Evolutionary conservation across 306 rosid species (phyloP), one percentile per base, ranked within the genome.

Genomic region (Sechiopsis laciniata): DNA sequence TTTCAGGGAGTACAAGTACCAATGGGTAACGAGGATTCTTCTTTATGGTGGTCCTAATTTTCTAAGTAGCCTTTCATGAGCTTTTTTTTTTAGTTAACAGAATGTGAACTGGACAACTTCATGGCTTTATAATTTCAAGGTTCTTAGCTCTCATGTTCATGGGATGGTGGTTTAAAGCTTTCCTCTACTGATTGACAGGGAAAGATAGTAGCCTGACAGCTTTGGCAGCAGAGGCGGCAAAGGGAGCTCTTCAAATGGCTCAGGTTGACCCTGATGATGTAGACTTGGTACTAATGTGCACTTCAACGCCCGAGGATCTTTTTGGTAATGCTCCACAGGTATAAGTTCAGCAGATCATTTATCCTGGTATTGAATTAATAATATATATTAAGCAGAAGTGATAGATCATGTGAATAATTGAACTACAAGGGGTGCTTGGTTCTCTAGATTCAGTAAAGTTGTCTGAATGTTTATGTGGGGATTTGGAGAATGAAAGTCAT

Each of bases 281-380:
- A 78, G 99, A 91, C 88, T 83, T 91, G 79, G 84, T 95, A 74
- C 81, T 95, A 82, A 84, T 94, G 99, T 94, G 99, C 87, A 89
- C 99, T n/a, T 94, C 97, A 20, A 89, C 97, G 10, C 96, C 97
- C 5, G 99, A 94, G 78, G 99, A 94, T 84, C 96, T 94, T 74
- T 94, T 94, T 84, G 99, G 99, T 54, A 81, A 82, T 17, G 99
- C 92, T 79, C 92, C 99, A 53, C 97, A 91, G 99, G 99, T 91
- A 88, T 54, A 40, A 17, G 24, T 29, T 56, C 40, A 48, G 76
- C 73, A 73, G 59, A 58, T 66, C 78, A 56, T 78, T 55, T 56
- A 50, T 51, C 46, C 40, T 46, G 50, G 20, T 19, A 54, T 61
- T 68, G 22, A 45, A 51, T 17, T 63, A 7, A 60, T 24, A 15